A percentile compares a stretch with the other conserved stretches of the same genome.
Evolutionary conservation across 129 eudicot species (phyloP).

Genomic region (Helianthus tuberosus): DNA sequence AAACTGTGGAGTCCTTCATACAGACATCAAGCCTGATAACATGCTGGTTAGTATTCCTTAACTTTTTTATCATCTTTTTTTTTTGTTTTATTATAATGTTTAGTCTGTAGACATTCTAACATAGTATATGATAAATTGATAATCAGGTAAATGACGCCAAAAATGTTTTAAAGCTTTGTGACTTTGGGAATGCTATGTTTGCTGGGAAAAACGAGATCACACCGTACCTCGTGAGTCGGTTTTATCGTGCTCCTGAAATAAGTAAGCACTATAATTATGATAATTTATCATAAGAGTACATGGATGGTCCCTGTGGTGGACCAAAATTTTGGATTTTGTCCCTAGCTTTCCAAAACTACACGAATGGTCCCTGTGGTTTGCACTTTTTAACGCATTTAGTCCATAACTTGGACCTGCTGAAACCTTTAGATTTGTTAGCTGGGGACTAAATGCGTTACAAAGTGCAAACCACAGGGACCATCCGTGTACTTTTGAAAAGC

Average conservation of each 20-base stretch:
- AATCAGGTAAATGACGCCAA: slow-evolving; percentile 87
- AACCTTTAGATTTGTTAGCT: no score
- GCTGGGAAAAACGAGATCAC: slow-evolving; percentile 98
- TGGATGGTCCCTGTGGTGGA: no score
- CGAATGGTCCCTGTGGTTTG: no score
- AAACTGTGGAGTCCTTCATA: slow-evolving; percentile 95
- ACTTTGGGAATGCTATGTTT: slow-evolving; percentile 99
- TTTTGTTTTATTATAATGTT: neutral
- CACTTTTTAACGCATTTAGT: no score
- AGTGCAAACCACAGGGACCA: no score
- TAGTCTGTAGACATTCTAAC: neutral
- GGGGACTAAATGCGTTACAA: no score
- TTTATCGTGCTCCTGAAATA: slow-evolving; percentile 98
- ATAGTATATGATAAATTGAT: slow-evolving; percentile 1
- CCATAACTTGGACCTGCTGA: no score
- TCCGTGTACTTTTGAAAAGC: no score
- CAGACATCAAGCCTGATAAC: slow-evolving; percentile 97
- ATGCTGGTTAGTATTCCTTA: slow-evolving; percentile 69
- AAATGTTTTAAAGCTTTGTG: slow-evolving; percentile 95
- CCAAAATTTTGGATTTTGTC: no score
- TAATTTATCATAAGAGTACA: no score
- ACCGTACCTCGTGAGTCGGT: slow-evolving; percentile 98
- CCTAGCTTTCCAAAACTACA: no score
- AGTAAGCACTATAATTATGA: slow-evolving; percentile 52
- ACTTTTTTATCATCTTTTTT: neutral